These are phyloP conservation scores for Beta vulgaris DNA, from an alignment of 148 eudicot species.

Conservation along the genomic window DNA sequence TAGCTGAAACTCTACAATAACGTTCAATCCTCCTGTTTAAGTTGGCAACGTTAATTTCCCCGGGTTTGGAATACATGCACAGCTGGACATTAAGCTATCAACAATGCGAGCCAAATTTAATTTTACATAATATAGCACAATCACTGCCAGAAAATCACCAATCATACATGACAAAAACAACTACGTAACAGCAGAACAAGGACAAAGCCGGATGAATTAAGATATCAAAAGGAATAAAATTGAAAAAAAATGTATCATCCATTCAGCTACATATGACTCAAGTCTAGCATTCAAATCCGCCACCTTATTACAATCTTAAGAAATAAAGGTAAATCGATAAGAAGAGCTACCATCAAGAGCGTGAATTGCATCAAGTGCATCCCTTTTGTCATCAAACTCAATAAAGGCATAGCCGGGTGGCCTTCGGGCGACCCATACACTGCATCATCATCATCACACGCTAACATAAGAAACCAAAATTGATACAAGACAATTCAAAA, in stretches of 20 bases:
- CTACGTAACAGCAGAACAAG: not conserved
- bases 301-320: no score
- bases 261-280: not conserved
- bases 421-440: constrained; percentile 94
- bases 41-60: no score
- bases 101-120: not conserved
- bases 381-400: constrained; percentile 83
- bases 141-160: not conserved
- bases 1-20: not conserved
- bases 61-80: not conserved
- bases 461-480: not conserved
- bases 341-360: constrained; percentile 55
- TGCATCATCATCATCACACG: constrained; percentile 35
- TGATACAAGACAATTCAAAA: no score
- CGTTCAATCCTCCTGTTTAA: no score
- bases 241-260: no score
- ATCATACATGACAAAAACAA: not conserved
- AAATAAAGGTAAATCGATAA: not conserved
- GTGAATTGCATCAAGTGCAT: constrained; percentile 77
- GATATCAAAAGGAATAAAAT: not conserved
- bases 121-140: not conserved
- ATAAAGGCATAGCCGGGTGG: constrained; percentile 90
- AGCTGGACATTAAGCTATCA: not conserved
- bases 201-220: not conserved
- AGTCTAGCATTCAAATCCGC: no score